Base-by-base conservation (phyloP, 805 yeast genomes). In the Candida jianshihensis region DNA sequence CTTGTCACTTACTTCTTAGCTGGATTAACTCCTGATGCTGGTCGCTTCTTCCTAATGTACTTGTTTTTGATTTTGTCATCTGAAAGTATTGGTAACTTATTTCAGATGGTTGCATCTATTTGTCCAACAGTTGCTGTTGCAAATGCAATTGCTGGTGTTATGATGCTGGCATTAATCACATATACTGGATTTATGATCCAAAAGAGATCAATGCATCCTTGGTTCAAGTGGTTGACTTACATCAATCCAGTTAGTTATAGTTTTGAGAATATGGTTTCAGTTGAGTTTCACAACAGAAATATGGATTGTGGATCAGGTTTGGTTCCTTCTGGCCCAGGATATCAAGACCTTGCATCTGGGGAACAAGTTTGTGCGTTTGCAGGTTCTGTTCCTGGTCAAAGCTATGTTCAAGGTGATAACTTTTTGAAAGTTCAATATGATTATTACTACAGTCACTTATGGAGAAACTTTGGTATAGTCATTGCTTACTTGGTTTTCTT, bases 381-480 rank as follows among this genome's bases (percentile, higher is more conserved):
- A n/a, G 27, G 14, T 9, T 19, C 30, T 27, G 30, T 27, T 27
- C n/a, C 30, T 17, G 30, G 30, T 14, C 12, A 9, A 6, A 18
- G 16, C 16, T 12, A 15, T 19, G 78, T 78, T 26, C 44, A 49
- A 31, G 86, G 86, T 45, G 63, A 64, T 34, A 59, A 42, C 16
- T 78, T 64, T 47, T 43, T 78, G 17, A 33, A 38, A 2, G 36
- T 39, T 10, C 51, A 74, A 1, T 79, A 59, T 50, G 54, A 56
- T 24, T 78, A 73, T 53, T 44, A 48, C 26, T 51, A 57, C 44
- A 40, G 53, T 9, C 78, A 78, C 49, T 60, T 68, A 41, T 78
- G 84, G 84, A 69, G 81, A 61, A 68, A 76, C 50, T 68, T 70
- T 61, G 83, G 87, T 55, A 75, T 81, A 40, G 51, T 63, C 19